Evolutionary conservation across 306 rosid species (phyloP), one percentile per base, ranked within the genome.

Genomic region (Cicer pinnatifidum): DNA sequence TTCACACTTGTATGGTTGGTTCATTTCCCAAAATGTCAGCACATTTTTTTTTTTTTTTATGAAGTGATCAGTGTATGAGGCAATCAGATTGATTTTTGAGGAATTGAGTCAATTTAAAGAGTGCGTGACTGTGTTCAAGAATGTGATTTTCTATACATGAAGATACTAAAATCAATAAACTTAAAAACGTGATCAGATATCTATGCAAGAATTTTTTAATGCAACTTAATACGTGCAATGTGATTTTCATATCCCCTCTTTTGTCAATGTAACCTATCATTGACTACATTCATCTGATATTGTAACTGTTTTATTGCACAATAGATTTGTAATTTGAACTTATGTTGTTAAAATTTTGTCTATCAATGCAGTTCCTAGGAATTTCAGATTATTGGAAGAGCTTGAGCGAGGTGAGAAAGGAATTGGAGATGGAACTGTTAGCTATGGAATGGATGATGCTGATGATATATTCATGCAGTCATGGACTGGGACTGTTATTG

Each of bases 381-480:
- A 71, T 84, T 94, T 94, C 80, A 88, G 91, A 86, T 89, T 94
- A 82, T 84, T 94, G 85, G 99, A 94, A 84, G 99, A 94, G 81
- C 99, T 94, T 61, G 98, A 94, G 82, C 89, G 98, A 84, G 98
- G 98, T 45, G 98, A 93, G 73, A 93, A 93, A 83, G 98, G 98
- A 79, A 93, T 93, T 38, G 97, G 98, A 63, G 97, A 93, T 91
- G 97, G 97, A 72, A 93, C 98, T 72, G 98, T 94, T 54, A 94
- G 98, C 83, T 94, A 94, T 77, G 98, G 98, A 75, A 94, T 94
- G 99, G 97, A 94, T 82, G 99, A 89, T 70, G 99, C 96, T 12
- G 96, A 94, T 76, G 99, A 94, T 87, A 82, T 94, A 76, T 86
- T 69, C 81, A 94, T 94, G 98, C 94, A 89, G 75, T 94, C 96